Base-by-base conservation (phyloP, 2,329 filamentous ascomycete genomes). In the Pseudogymnoascus sp. region DNA sequence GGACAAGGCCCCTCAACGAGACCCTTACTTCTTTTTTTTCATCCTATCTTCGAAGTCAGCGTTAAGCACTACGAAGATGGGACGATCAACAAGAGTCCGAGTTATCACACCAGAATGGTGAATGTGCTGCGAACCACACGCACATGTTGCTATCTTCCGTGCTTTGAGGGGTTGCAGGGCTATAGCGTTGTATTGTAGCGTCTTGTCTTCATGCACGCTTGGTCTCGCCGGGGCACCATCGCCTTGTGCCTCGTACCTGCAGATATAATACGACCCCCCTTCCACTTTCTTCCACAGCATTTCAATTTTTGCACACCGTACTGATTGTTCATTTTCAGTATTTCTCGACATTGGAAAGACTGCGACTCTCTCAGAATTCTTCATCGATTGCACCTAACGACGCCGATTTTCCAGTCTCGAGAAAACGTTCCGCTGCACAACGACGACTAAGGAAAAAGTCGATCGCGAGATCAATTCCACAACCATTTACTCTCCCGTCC, bases 311-410 rank as follows among this genome's bases (percentile, higher is more conserved):
- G 33, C 35, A 60, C 59, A 40, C 33, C 33, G 12, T 60, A 60
- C 59, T 60, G 14, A 60, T 60, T 62, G 38, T 38, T 64, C 60
- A 64, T 61, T 61, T 64, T 41, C 73, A 91, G 84, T 90, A 89
- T 77, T 90, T 91, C 77, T 89, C 88, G 33, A 87, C 84, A 6
- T 80, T 89, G 66, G 89, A 91, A 75, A 83, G 88, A 64, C 80
- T 89, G 64, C 84, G 85, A 69, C 85, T 91, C 72, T 83, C 82
- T 60, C 84, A 86, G 69, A 76, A 76, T 60, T 74, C 77, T 50
- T 74, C 72, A 59, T 68, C 71, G 43, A 69, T 73, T 59, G 68
- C 72, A 64, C 64, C 70, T 65, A 63, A 71, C 66, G 67, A 68
- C 59, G 66, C 62, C 68, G 69, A 60, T 50, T 68, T 59, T 68